Evolutionary conservation across 139 green algal species (phyloP), one percentile per base, ranked within the genome.

Genomic region (Raphidocelis subcapitata): DNA sequence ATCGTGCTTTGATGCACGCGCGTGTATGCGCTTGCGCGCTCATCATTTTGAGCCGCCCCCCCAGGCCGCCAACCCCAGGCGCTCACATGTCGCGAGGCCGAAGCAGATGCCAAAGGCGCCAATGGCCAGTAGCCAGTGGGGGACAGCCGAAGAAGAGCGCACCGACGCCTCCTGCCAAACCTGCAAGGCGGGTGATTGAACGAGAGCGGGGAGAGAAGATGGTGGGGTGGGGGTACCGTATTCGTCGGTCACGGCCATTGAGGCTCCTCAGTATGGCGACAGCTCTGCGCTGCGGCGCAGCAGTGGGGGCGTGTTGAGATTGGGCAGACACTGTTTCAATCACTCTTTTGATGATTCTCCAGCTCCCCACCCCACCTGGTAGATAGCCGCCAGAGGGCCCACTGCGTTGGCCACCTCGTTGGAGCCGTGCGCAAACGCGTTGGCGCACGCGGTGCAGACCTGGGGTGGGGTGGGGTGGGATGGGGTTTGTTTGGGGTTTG

Each of bases 371-470:
- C 29, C 20, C 14, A 16, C 29, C 31, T 77, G 74, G 56, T 77
- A 86, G 51, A 89, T 85, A n/a, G 49, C 76, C 5, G 81, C 76
- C 35, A 81, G 51, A 10, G 67, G 70, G 35, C 44, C 71, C 35
- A 79, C 65, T 3, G 86, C 82, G 67, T 96, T 96, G 65, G 88
- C 87, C 2, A 96, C 89, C 75, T 96, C 91, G 66, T 96, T 96
- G 47, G 85, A 74, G 20, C 91, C 91, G 63, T 96, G 90, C 21
- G 85, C 81, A 77, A 97, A 96, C 0, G 84, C 85, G 33, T 89
- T 88, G 31, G 72, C 83, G 44, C 79, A 83, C 15, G 93, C 90
- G 33, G 92, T 92, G 63, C 93, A 85, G 23, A 97, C 85, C 85
- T 94, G 88, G 49, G 28, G 36, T 26, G 21, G 51, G 18, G 14